Evolutionary conservation across 2,329 filamentous ascomycete genomes (phyloP).

Genomic region (Alternaria triticina): DNA sequence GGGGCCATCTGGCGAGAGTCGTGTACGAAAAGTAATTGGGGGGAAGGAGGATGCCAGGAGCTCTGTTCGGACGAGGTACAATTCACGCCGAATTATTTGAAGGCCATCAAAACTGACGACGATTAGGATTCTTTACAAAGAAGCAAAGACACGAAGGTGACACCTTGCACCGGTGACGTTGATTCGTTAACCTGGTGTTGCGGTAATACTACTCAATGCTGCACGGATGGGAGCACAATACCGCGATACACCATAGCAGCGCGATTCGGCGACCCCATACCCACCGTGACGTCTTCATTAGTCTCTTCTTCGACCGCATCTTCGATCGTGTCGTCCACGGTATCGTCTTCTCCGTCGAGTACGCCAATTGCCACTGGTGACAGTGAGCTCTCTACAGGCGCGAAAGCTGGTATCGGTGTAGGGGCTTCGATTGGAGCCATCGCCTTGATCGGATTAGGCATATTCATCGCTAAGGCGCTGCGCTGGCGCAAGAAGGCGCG

Average conservation of each 20-base stretch:
- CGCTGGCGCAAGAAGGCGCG: slow-evolving; percentile 9
- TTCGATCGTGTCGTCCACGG: background rate
- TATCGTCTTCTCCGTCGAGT: background rate
- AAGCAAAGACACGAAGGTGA: background rate
- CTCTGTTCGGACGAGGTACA: slow-evolving; percentile 15
- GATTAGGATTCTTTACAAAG: background rate
- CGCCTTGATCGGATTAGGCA: slow-evolving; percentile 4
- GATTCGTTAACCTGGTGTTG: slow-evolving; percentile 1
- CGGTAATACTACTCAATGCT: background rate
- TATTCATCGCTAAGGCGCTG: slow-evolving; percentile 13
- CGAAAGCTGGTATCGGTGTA: slow-evolving; percentile 9
- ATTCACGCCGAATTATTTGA: background rate
- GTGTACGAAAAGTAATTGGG: slow-evolving; percentile 11
- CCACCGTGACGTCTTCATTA: background rate
- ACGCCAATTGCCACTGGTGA: background rate
- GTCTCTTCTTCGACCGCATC: background rate
- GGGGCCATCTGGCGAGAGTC: slow-evolving; percentile 2
- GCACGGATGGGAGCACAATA: background rate
- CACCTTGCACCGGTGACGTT: background rate
- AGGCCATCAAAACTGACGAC: background rate
- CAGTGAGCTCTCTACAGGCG: background rate
- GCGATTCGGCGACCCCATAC: slow-evolving; percentile 12
- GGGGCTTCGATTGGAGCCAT: slow-evolving; percentile 6
- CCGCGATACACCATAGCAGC: slow-evolving; percentile 8
- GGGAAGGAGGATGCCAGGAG: slow-evolving; percentile 14